A percentile compares a stretch with the other conserved stretches of the same genome.
phyloP scores from a whole-genome alignment of 352 stramenopile species.

The Peronospora destructor region DNA sequence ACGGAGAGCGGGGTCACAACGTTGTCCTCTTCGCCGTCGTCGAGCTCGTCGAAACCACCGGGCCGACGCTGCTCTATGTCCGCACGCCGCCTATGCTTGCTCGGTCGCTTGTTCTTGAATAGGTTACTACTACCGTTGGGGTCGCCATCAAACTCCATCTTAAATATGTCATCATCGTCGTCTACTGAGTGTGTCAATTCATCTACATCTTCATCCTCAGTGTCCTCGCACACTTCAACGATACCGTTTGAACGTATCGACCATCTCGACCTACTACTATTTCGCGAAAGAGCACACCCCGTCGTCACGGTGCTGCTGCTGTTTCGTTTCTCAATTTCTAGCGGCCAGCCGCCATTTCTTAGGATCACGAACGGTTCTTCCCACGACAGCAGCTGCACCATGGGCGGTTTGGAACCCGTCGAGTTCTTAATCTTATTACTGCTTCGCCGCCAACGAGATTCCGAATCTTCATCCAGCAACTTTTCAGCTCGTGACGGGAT shows the following conservation, averaged over 20 bases:
- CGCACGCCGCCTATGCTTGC: slow-evolving; percentile 3
- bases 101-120: slow-evolving; percentile 20
- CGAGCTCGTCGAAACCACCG: slow-evolving; percentile 17
- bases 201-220: slow-evolving; percentile 37
- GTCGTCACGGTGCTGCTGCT: background rate
- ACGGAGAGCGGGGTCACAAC: slow-evolving; percentile 36
- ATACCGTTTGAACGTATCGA: slow-evolving; percentile 19
- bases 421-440: slow-evolving; percentile 19
- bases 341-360: slow-evolving; percentile 13
- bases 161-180: slow-evolving; percentile 63
- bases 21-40: slow-evolving; percentile 23
- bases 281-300: background rate
- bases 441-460: slow-evolving; percentile 10
- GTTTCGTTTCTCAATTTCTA: slow-evolving; percentile 28
- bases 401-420: slow-evolving; percentile 15
- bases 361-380: slow-evolving; percentile 55
- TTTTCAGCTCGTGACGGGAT: slow-evolving; percentile 17
- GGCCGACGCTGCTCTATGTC: slow-evolving; percentile 13
- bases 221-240: slow-evolving; percentile 33
- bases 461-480: slow-evolving; percentile 15
- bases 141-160: slow-evolving; percentile 61
- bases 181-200: slow-evolving; percentile 30
- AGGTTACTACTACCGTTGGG: slow-evolving; percentile 20
- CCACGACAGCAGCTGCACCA: slow-evolving; percentile 51
- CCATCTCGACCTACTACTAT: slow-evolving; percentile 3